Evolutionary conservation across 108 stramenopile genomes (phyloP).

Genomic region (Fragilaria radians): DNA sequence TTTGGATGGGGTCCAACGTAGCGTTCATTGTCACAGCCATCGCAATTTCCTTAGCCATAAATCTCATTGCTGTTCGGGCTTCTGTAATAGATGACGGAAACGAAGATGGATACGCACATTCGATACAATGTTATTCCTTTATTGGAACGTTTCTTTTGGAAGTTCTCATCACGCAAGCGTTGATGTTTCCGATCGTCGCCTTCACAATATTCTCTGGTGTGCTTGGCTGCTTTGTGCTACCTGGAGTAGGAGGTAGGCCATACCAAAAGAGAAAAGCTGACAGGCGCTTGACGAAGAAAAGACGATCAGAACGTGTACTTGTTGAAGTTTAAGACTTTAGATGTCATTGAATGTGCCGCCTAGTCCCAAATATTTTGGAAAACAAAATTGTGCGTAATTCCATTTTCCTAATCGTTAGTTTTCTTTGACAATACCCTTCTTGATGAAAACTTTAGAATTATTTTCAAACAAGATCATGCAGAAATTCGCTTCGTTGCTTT

Average conservation of each 20-base stretch:
- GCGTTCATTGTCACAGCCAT: neutral
- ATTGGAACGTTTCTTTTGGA: conserved; percentile 28
- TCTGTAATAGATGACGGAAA: conserved; percentile 7
- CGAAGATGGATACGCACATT: conserved; percentile 14
- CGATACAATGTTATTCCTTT: conserved; percentile 18
- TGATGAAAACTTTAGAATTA: too few species aligned
- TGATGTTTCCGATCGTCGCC: conserved; percentile 29
- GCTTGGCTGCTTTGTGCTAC: conserved; percentile 28
- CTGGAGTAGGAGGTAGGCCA: conserved; percentile 32
- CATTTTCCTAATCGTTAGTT: too few species aligned
- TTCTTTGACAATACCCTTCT: too few species aligned
- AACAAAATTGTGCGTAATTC: too few species aligned
- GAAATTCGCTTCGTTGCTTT: too few species aligned
- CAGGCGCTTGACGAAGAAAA: neutral
- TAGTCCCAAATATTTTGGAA: too few species aligned
- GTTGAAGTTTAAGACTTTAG: neutral
- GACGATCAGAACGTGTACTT: neutral
- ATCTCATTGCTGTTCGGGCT: conserved; percentile 1
- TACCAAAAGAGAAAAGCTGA: conserved; percentile 10
- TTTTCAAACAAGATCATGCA: too few species aligned
- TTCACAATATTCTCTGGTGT: conserved; percentile 25
- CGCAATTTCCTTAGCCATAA: neutral
- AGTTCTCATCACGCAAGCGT: conserved; percentile 18
- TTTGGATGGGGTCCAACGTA: conserved; percentile 4
- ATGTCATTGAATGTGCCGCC: too few species aligned